Percentiles rank a stretch among this genome's conserved stretches.
Conservation (phyloP, 352 stramenopile genomes). For the Phytophthora citrophthora region DNA sequence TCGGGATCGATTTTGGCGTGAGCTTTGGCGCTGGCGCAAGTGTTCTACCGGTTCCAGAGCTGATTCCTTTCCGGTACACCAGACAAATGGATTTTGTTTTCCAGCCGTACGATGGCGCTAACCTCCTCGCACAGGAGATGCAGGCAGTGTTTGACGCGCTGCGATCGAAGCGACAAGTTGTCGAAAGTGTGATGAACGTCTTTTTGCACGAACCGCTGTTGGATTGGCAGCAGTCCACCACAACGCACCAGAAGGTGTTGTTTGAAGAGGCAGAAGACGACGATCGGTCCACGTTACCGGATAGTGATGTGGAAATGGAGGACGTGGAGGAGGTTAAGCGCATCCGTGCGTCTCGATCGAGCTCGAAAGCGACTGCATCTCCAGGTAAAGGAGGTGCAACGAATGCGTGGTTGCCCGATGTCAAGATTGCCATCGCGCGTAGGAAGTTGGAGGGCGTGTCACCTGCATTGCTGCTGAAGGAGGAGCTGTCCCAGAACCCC, state of each 20-base stretch:
- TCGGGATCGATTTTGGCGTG: slow-evolving; percentile 93
- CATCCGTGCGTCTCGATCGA: slow-evolving; percentile 10
- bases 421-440: slow-evolving; percentile 79
- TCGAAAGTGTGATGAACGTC: slow-evolving; percentile 92
- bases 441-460: slow-evolving; percentile 81
- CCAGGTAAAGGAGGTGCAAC: slow-evolving; percentile 2
- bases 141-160: slow-evolving; percentile 84
- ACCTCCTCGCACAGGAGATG: slow-evolving; percentile 84
- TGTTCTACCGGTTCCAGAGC: slow-evolving; percentile 85
- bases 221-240: slow-evolving; percentile 87
- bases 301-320: slow-evolving; percentile 47
- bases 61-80: slow-evolving; percentile 92
- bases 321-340: slow-evolving; percentile 13
- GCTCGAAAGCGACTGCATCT: slow-evolving; percentile 15
- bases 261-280: slow-evolving; percentile 37
- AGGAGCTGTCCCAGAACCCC: slow-evolving; percentile 75
- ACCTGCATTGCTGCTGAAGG: slow-evolving; percentile 70
- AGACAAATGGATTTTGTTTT: slow-evolving; percentile 78
- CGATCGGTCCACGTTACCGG: slow-evolving; percentile 30
- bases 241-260: slow-evolving; percentile 64
- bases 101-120: slow-evolving; percentile 69
- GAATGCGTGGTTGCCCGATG: slow-evolving; percentile 67
- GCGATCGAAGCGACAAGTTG: slow-evolving; percentile 77
- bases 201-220: slow-evolving; percentile 93
- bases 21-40: slow-evolving; percentile 90